These are phyloP conservation scores for Fusarium sp. DNA, from an alignment of 2,329 filamentous ascomycete genomes.

Conservation along the genomic window DNA sequence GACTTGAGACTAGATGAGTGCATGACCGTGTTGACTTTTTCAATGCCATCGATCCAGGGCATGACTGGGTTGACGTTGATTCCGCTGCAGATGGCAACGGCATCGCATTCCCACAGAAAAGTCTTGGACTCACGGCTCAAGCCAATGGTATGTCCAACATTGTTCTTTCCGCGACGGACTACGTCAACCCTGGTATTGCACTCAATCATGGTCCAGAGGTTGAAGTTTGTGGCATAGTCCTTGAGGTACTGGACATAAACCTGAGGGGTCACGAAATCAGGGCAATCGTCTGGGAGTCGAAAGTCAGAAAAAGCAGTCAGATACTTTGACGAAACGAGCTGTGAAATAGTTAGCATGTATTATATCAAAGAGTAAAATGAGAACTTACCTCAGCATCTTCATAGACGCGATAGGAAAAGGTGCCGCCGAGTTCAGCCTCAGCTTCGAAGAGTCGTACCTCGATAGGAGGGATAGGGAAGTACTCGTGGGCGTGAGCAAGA, in stretches of 20 bases:
- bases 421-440: slow-evolving; percentile 57
- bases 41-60: slow-evolving; percentile 53
- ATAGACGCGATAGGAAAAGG: slow-evolving; percentile 59
- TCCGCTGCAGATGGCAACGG: slow-evolving; percentile 58
- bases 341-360: not conserved
- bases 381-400: slow-evolving; percentile 57
- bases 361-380: fast-evolving
- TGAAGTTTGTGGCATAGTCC: slow-evolving; percentile 53
- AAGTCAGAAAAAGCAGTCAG: slow-evolving; percentile 63
- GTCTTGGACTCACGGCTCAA: slow-evolving; percentile 3
- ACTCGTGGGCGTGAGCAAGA: slow-evolving; percentile 52
- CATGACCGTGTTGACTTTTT: slow-evolving; percentile 50
- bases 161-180: slow-evolving; percentile 35
- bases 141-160: slow-evolving; percentile 25
- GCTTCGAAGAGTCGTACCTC: slow-evolving; percentile 59
- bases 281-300: slow-evolving; percentile 53
- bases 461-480: slow-evolving; percentile 52
- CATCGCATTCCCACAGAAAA: slow-evolving; percentile 54
- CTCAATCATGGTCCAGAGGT: slow-evolving; percentile 52
- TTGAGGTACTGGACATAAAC: slow-evolving; percentile 57
- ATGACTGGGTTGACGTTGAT: slow-evolving; percentile 56
- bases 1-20: slow-evolving; percentile 58
- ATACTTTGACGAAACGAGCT: slow-evolving; percentile 62
- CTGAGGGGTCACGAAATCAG: slow-evolving; percentile 57
- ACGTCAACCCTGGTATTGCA: slow-evolving; percentile 47